Evolutionary conservation across 1,284 basidiomycete species (phyloP), one percentile per base, ranked within the genome.

Genomic region (Stygiomarasmius scandens): DNA sequence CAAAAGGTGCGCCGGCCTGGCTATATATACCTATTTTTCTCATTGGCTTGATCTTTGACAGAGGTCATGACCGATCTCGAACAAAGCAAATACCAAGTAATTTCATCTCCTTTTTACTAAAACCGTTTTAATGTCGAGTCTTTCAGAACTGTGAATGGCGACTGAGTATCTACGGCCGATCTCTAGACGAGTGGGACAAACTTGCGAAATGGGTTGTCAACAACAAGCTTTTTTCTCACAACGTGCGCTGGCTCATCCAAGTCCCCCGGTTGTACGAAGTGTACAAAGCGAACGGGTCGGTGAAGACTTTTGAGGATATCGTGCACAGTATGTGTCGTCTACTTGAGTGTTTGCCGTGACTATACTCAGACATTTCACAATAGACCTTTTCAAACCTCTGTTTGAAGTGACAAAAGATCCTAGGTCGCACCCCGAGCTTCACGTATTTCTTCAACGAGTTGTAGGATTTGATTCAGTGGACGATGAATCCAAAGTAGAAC

Each of bases 401-500:
- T 99, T 98, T 68, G 96, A 99, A 70, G 97, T 98, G 20, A 99
- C 97, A 0, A 87, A 90, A 66, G 88, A 99, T 69, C 97, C 97
- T 0, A 74, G 77, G 9, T 87, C 85, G 1, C 96, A 99, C 69
- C 96, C 96, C 0, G 95, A 98, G 69, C 79, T 99, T 36, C 96
- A 99, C 72, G 81, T 98, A 52, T 96, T 99, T 78, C 77, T 99
- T 41, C 95, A 98, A 72, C 89, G 97, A 6, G 96, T 99, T 2
- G 76, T 98, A 49, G 97, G 97, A 3, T 97, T 99, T 68, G 97
- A 99, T 68, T 92, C 90, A 11, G 97, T 99, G 19, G 97, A 99
- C 66, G 97, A 99, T 69, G 97, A 99, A 75, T 95, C 92, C 14
- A 99, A 98, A 75, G 81, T 88, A 0, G 97, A 99, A 73, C 79